Base-by-base conservation (phyloP, 163 green algal species). In the Volvox carteri region DNA sequence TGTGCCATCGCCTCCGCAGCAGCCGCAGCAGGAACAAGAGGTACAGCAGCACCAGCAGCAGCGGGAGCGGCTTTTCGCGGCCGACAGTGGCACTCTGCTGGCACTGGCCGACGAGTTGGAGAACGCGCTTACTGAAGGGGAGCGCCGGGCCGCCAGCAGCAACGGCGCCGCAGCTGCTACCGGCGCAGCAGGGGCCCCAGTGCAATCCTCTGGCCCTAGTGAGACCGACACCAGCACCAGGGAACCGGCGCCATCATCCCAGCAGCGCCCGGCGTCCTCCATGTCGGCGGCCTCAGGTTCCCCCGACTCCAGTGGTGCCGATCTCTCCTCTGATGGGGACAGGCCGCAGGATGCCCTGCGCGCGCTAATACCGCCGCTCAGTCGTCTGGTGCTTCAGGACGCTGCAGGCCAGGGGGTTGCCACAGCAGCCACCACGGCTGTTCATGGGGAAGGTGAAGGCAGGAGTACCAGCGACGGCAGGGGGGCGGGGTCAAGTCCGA, bases 81-180 rank as follows among this genome's bases (percentile, higher is more conserved):
- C 70, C 11, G 70, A 78, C 21, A 78, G 39, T 23, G 4, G 33
- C 11, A 42, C 70, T 7, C 56, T 85, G 33, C 42, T 85, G 56
- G 78, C 56, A 28, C 52, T 85, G 25, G 78, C 78, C 28, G 78
- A 74, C 28, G 78, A 85, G 56, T 39, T 85, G 54, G 78, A 48
- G 5, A 56, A 56, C 3, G 78, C 78, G 18, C 78, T 85, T 0
- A 44, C 35, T 16, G 18, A 12, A 1, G 8, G 9, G 21, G 39
- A 78, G 52, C 2, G 33, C 1, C n/a, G 50, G 5, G 23, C 72
- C 11, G 11, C 33, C 41, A 23, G 75, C 75, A 33, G 48, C 48
- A 8, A 30, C 39, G 41, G 39, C 42, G 41, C 39, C 39, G 11
- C 41, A 39, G 70, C 35, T 33, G 70, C 18, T 12, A 30, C 5